phyloP scores from a whole-genome alignment of 257 asterid genomes.

The Forsythia suspensa region DNA sequence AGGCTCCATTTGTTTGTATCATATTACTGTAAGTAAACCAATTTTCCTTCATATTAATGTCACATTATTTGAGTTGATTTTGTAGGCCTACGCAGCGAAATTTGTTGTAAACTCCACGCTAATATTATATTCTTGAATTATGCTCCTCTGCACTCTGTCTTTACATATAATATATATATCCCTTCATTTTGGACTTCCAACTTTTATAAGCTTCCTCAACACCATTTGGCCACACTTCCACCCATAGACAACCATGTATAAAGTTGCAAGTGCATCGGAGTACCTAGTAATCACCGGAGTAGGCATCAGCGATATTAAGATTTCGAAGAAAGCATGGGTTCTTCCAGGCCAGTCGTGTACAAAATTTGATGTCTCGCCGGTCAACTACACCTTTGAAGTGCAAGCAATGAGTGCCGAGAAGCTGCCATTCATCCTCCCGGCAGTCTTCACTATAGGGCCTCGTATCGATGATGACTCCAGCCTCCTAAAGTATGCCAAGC shows the following conservation, averaged over 20 bases:
- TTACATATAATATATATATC: no score
- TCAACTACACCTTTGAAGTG: conserved; percentile 68
- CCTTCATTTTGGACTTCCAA: no score
- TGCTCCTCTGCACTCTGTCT: background rate
- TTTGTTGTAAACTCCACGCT: background rate
- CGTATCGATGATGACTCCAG: conserved; percentile 37
- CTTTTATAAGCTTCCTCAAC: background rate
- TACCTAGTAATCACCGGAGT: conserved; percentile 62
- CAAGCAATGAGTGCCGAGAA: conserved; percentile 82
- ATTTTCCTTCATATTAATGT: no score
- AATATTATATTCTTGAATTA: background rate
- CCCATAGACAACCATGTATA: conserved; percentile 28
- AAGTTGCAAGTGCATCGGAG: conserved; percentile 64
- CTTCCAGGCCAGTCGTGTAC: conserved; percentile 53
- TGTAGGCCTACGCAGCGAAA: no score
- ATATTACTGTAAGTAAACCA: background rate
- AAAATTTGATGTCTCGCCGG: conserved; percentile 55
- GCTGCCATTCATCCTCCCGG: conserved; percentile 69
- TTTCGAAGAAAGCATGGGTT: conserved; percentile 60
- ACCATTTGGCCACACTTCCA: background rate
- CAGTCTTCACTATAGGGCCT: conserved; percentile 76
- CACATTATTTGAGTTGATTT: no score
- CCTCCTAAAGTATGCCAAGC: conserved; percentile 60
- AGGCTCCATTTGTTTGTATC: background rate
- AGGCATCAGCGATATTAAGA: conserved; percentile 43